Conservation (phyloP, 225 moss, liverwort and hornwort genomes). For the Asterella californica region DNA sequence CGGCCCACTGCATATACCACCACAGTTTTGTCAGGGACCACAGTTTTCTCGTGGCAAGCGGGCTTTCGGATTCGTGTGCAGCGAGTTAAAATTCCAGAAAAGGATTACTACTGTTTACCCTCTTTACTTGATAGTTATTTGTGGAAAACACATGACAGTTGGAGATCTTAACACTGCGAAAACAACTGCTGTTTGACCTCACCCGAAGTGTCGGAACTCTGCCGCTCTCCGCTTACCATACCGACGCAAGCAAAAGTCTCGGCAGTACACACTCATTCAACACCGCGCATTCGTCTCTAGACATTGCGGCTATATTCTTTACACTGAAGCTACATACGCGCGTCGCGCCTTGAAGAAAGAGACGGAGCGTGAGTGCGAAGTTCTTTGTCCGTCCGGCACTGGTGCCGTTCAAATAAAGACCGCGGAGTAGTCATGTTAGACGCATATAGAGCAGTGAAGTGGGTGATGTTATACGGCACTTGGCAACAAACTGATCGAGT, state of each 20-base stretch:
- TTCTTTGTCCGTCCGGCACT: not conserved
- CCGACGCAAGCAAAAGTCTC: too few species aligned
- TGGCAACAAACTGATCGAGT: not conserved
- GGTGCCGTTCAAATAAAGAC: not conserved
- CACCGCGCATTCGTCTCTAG: too few species aligned
- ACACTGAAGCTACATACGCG: too few species aligned
- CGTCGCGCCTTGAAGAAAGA: too few species aligned
- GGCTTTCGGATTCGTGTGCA: not conserved
- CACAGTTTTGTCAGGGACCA: not conserved
- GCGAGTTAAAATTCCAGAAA: not conserved
- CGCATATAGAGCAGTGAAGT: not conserved
- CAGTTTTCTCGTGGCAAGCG: not conserved
- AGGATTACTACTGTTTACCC: not conserved
- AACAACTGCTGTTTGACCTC: not conserved
- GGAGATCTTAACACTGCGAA: not conserved
- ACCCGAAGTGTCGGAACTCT: not conserved
- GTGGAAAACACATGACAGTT: not conserved
- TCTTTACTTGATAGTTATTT: not conserved
- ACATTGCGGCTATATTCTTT: too few species aligned
- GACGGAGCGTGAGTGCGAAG: too few species aligned
- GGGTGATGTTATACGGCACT: not conserved
- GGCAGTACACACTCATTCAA: too few species aligned
- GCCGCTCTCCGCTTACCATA: not conserved
- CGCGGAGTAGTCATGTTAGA: not conserved
- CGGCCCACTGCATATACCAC: not conserved